Evolutionary conservation across 2,329 filamentous ascomycete species (phyloP).

Genomic region (Didymella keratinophila): DNA sequence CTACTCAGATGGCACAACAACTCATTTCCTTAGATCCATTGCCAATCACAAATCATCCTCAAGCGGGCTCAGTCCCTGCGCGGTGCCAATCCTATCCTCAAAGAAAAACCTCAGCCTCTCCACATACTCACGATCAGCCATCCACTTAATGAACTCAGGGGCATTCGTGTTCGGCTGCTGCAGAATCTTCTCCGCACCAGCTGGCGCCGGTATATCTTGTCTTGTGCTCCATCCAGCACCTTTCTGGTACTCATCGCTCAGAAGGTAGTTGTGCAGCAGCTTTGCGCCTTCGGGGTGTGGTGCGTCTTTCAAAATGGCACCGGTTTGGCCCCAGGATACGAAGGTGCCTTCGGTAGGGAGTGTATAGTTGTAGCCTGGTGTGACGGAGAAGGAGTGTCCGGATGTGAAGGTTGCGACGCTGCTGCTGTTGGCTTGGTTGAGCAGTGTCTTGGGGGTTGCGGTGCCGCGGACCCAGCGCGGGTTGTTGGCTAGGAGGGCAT

Average conservation of each 20-base stretch:
- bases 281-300: conserved; percentile 62
- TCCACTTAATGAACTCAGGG: conserved; percentile 52
- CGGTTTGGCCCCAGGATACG: conserved; percentile 60
- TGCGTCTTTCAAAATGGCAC: conserved; percentile 59
- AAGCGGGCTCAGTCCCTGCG: conserved; percentile 55
- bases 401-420: conserved; percentile 32
- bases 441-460: conserved; percentile 52
- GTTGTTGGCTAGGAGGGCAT: conserved; percentile 58
- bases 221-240: conserved; percentile 49
- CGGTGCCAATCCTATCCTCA: conserved; percentile 54
- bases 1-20: neutral
- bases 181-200: conserved; percentile 40
- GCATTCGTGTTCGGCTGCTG: conserved; percentile 49
- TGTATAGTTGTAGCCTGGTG: conserved; percentile 6
- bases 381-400: conserved; percentile 1
- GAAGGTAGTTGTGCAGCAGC: conserved; percentile 58
- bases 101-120: conserved; percentile 56
- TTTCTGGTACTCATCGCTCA: conserved; percentile 54
- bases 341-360: conserved; percentile 52
- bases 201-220: conserved; percentile 43
- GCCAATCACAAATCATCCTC: conserved; percentile 24
- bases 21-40: neutral
- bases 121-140: conserved; percentile 53
- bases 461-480: conserved; percentile 63
- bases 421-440: conserved; percentile 36